Base-by-base conservation (phyloP, 1,139 yeast genomes). In the Yamadazyma conglobata region DNA sequence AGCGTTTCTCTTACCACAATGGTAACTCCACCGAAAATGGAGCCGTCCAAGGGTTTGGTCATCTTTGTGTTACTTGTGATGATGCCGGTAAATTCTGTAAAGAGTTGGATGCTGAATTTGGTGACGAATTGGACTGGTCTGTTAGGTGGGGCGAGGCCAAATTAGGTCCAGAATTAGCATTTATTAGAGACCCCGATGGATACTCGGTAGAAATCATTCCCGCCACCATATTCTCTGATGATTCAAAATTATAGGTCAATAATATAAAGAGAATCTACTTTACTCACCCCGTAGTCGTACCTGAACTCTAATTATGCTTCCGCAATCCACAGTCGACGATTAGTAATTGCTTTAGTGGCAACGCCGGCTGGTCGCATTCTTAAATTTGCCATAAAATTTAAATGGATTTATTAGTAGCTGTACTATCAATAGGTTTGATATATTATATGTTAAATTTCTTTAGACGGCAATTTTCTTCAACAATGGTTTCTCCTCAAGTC, bases 121-220 rank as follows among this genome's bases (percentile, higher is more conserved):
- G 62, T 10, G 60, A 60, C 25, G 48, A 55, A 20, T 50, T 56
- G 18, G 52, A 53, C 33, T 66, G 72, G 73, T 45, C 63, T 10
- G 47, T 54, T 18, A 73, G 71, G 44, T 84, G 66, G 54, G 88
- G 86, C 40, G 69, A 65, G 35, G 52, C 73, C 54, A 70, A 73
- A 41, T 11, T 38, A 6, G 22, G 37, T 12, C 34, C 35, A 5
- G 59, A 64, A 28, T 64, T 81, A 50, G 96, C 86, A 1, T 82
- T 86, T 44, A 58, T 89, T 34, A 67, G 70, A 39, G 98, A 91
- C 52, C 97, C 97, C n/a, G 98, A 91, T 60, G 87, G 87, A 50
- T 91, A 91, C 63, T 70, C 79, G 37, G 69, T 91, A 44, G 95
- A 88, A 60, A 71, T 88, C 33, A 65, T 84, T 20, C 17, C 41